A percentile compares a stretch with the other conserved stretches of the same genome.
These are phyloP conservation scores for Podaxis sp. DNA, from an alignment of 768 basidiomycete species.

Conservation along the genomic window DNA sequence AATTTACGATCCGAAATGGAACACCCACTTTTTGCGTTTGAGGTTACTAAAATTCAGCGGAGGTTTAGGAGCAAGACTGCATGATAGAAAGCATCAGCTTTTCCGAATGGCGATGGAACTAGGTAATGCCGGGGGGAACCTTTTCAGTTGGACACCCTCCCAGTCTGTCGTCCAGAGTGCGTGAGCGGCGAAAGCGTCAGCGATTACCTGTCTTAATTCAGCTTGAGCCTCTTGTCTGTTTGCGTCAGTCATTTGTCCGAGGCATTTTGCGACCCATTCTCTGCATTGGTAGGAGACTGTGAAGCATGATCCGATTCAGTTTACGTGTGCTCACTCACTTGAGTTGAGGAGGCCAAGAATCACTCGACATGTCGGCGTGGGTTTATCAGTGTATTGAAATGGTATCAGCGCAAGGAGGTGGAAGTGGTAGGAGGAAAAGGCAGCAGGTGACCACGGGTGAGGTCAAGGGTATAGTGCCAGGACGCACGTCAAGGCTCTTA, in stretches of 20 bases:
- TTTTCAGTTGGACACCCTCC: slow-evolving; percentile 83
- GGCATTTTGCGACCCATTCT: slow-evolving; percentile 93
- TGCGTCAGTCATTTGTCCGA: slow-evolving; percentile 86
- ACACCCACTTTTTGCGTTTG: slow-evolving; percentile 71
- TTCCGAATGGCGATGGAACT: slow-evolving; percentile 1
- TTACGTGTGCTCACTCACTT: slow-evolving; percentile 47
- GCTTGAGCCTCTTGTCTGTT: slow-evolving; percentile 88
- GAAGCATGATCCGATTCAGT: background rate
- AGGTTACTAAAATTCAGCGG: slow-evolving; percentile 47
- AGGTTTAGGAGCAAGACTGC: slow-evolving; percentile 63
- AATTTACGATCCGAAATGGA: background rate
- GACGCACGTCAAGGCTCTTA: background rate
- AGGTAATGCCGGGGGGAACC: slow-evolving; percentile 44
- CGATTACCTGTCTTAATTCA: slow-evolving; percentile 96
- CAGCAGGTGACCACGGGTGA: background rate
- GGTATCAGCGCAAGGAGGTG: background rate
- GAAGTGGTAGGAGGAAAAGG: background rate
- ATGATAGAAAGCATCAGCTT: slow-evolving; percentile 18
- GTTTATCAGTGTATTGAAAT: background rate
- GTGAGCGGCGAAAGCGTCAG: slow-evolving; percentile 83
- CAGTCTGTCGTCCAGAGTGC: slow-evolving; percentile 95
- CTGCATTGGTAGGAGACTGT: slow-evolving; percentile 38
- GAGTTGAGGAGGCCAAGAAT: slow-evolving; percentile 79
- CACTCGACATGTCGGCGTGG: slow-evolving; percentile 57
- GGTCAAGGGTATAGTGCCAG: background rate